Evolutionary conservation across 1,284 basidiomycete genomes (phyloP), one percentile per base, ranked within the genome.

Genomic region (Microbotryum scabiosae): DNA sequence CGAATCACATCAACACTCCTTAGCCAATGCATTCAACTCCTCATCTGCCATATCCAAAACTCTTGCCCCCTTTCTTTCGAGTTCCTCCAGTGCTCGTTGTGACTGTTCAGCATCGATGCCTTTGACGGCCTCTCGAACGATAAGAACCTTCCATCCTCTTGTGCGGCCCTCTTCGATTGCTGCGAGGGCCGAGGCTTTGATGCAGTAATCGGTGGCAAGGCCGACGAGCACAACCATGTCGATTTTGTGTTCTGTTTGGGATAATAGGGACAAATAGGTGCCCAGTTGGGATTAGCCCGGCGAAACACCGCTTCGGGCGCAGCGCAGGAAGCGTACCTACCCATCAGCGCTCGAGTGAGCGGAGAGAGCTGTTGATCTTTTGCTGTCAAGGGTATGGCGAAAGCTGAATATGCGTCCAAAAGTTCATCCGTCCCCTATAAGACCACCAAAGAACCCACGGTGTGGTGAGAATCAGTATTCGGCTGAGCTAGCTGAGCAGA

Each of bases 131-230:
- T 64, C 60, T 6, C 50, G 41, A 3, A 67, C 59, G 20, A 67
- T 58, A 1, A 49, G 26, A 20, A 66, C 55, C 16, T 21, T 6
- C 57, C 64, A 62, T 3, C 12, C 18, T 18, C 14, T 1, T 25
- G 1, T 18, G 2, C 36, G 0, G 3, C 50, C 21, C 5, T 49
- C 52, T 3, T 44, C 47, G 20, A 61, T 73, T 6, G 78, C 76
- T 59, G 81, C 79, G 48, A 79, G 69, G 32, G 79, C 79, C 4
- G 77, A 79, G 16, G 67, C 71, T 32, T 73, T 70, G 20, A 82
- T 80, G 69, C 84, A 85, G 67, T 80, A 84, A 70, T 85, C 84
- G 20, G 81, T 80, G 48, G 84, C 84, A 21, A 86, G 74, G 4
- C 84, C 84, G 1, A 76, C 78, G 5, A 85, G 76, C 44, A 82